Percentiles rank a stretch among this genome's conserved stretches.
Conservation (phyloP, 768 basidiomycete genomes). For the Phanerodontia chrysosporium region DNA sequence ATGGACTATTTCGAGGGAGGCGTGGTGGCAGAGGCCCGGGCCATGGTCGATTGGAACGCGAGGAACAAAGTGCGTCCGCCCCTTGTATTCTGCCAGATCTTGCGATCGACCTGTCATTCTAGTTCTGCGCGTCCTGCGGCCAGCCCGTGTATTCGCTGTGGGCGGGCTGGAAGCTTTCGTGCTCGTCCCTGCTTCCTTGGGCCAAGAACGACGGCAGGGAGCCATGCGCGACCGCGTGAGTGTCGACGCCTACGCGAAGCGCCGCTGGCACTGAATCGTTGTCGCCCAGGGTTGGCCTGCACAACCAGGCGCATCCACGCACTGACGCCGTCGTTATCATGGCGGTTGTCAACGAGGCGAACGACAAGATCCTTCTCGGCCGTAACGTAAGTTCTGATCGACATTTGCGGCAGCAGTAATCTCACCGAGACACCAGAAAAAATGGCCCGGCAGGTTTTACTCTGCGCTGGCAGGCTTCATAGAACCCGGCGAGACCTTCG, state of each 20-base stretch:
- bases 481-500: constrained; percentile 91
- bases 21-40: constrained; percentile 73
- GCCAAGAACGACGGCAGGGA: constrained; percentile 54
- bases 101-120: neutral
- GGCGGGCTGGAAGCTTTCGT: constrained; percentile 95
- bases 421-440: constrained; percentile 17
- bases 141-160: constrained; percentile 78
- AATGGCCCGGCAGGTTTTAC: constrained; percentile 61
- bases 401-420: constrained; percentile 35
- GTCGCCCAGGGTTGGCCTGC: constrained; percentile 66
- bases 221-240: constrained; percentile 72
- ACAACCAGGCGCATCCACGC: constrained; percentile 81
- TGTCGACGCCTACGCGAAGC: constrained; percentile 10
- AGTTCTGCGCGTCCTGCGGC: constrained; percentile 92
- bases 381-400: constrained; percentile 55
- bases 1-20: constrained; percentile 66
- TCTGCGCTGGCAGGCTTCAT: constrained; percentile 93
- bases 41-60: constrained; percentile 90
- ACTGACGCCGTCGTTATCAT: constrained; percentile 92
- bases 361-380: constrained; percentile 84
- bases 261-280: constrained; percentile 5
- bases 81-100: neutral
- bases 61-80: constrained; percentile 67
- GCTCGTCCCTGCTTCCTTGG: constrained; percentile 74
- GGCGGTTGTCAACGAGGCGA: constrained; percentile 74